phyloP scores from a whole-genome alignment of 2,329 filamentous ascomycete species.

The Bertia moriformis region DNA sequence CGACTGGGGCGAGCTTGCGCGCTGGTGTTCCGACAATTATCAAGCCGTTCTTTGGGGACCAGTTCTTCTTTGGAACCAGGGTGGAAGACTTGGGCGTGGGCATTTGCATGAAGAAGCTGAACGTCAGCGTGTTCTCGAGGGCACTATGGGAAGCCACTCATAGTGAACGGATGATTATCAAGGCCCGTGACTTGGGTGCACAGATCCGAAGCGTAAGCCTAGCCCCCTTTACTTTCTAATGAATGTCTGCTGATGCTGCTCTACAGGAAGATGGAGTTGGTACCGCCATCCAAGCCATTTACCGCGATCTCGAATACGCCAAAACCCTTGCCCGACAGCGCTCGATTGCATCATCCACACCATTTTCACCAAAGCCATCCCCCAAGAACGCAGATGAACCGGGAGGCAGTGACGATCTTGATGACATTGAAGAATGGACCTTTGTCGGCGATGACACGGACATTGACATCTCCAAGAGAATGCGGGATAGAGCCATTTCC shows the following conservation, averaged over 20 bases:
- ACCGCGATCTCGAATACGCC: slow-evolving; percentile 88
- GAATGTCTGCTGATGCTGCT: neutral
- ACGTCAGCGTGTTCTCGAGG: slow-evolving; percentile 69
- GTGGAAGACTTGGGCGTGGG: slow-evolving; percentile 91
- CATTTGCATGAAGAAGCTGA: slow-evolving; percentile 76
- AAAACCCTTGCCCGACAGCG: slow-evolving; percentile 37
- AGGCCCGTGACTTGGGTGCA: slow-evolving; percentile 69
- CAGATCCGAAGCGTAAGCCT: slow-evolving; percentile 66
- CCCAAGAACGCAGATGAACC: neutral
- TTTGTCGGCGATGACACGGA: slow-evolving; percentile 1
- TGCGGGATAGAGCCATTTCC: neutral
- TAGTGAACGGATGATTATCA: slow-evolving; percentile 78
- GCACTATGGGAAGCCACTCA: slow-evolving; percentile 86
- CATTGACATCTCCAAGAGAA: neutral
- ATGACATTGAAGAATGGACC: neutral
- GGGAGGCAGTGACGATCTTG: neutral
- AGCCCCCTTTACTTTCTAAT: slow-evolving; percentile 1
- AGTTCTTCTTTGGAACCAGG: slow-evolving; percentile 84
- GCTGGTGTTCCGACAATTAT: slow-evolving; percentile 89
- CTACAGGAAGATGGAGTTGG: slow-evolving; percentile 75
- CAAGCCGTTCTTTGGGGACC: slow-evolving; percentile 93
- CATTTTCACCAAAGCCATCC: neutral
- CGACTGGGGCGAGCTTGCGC: slow-evolving; percentile 80
- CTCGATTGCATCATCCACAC: neutral
- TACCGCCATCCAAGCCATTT: slow-evolving; percentile 79